Conservation (phyloP, 805 yeast species). For the Candida silvicultrix region DNA sequence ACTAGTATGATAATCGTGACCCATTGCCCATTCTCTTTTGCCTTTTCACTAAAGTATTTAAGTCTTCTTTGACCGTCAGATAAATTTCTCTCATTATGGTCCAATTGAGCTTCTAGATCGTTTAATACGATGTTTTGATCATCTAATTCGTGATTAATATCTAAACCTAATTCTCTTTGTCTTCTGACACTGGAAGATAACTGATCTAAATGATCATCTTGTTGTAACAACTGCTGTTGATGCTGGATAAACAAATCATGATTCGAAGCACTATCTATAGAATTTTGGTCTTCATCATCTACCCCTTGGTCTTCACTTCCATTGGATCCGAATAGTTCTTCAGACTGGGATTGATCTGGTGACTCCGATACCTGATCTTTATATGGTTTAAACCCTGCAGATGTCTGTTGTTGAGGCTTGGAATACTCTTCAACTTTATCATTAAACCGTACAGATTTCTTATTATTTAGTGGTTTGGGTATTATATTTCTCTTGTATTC, state of each 20-base stretch:
- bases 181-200: conserved; percentile 37
- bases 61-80: conserved; percentile 35
- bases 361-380: conserved; percentile 12
- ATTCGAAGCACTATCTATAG: conserved; percentile 22
- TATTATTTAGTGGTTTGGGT: conserved; percentile 4
- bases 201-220: conserved; percentile 35
- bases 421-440: conserved; percentile 15
- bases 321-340: conserved; percentile 15
- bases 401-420: background rate
- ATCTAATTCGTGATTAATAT: conserved; percentile 40
- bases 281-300: conserved; percentile 4
- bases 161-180: conserved; percentile 38
- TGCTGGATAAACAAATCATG: conserved; percentile 34
- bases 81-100: conserved; percentile 33
- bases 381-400: conserved; percentile 16
- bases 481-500: conserved; percentile 9
- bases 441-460: conserved; percentile 24
- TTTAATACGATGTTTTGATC: conserved; percentile 42
- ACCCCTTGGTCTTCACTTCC: background rate
- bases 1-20: conserved; percentile 36
- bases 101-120: conserved; percentile 44
- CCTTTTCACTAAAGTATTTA: conserved; percentile 30
- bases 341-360: conserved; percentile 5
- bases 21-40: conserved; percentile 46
- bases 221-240: conserved; percentile 40